A percentile compares a stretch with the other conserved stretches of the same genome.
These are phyloP conservation scores for Fragaria ananassa DNA, from an alignment of 306 rosid genomes.

Conservation along the genomic window DNA sequence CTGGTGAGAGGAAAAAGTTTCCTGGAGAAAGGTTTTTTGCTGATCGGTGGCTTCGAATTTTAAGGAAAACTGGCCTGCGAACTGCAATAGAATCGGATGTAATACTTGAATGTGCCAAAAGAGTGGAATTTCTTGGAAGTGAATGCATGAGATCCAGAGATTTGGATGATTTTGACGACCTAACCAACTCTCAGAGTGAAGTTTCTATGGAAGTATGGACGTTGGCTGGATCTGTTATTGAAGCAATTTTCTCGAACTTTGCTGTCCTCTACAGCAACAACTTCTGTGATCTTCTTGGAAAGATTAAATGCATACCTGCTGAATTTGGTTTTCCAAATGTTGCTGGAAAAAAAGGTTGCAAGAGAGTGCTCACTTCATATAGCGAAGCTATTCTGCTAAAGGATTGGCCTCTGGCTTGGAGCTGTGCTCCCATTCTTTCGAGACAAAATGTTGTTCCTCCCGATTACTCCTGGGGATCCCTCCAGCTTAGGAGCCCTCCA, in stretches of 20 bases:
- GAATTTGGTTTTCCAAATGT: constrained; percentile 84
- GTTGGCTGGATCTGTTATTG: constrained; percentile 84
- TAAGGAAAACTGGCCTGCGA: constrained; percentile 83
- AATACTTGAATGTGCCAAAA: constrained; percentile 90
- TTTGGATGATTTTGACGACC: constrained; percentile 71
- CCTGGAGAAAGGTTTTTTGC: constrained; percentile 93
- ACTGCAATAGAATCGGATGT: constrained; percentile 74
- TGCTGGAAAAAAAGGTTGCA: constrained; percentile 58
- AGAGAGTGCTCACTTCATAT: constrained; percentile 85
- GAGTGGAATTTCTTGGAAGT: constrained; percentile 81
- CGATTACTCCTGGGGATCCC: constrained; percentile 87
- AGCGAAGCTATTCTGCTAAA: constrained; percentile 71
- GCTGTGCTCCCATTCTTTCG: constrained; percentile 83
- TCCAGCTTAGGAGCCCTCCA: constrained; percentile 86
- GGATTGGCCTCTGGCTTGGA: constrained; percentile 98
- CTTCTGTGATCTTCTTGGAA: constrained; percentile 84
- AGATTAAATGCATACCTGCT: constrained; percentile 80
- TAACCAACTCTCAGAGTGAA: constrained; percentile 43
- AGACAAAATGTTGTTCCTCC: constrained; percentile 71
- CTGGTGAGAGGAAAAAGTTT: constrained; percentile 79
- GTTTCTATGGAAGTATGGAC: constrained; percentile 81
- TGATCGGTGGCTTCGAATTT: constrained; percentile 84
- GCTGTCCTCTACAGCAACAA: constrained; percentile 78
- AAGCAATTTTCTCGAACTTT: constrained; percentile 77
- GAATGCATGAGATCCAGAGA: constrained; percentile 70